A percentile compares a stretch with the other conserved stretches of the same genome.
phyloP scores from a whole-genome alignment of 768 basidiomycete genomes.

The Rhodosporidiobolus sp. region DNA sequence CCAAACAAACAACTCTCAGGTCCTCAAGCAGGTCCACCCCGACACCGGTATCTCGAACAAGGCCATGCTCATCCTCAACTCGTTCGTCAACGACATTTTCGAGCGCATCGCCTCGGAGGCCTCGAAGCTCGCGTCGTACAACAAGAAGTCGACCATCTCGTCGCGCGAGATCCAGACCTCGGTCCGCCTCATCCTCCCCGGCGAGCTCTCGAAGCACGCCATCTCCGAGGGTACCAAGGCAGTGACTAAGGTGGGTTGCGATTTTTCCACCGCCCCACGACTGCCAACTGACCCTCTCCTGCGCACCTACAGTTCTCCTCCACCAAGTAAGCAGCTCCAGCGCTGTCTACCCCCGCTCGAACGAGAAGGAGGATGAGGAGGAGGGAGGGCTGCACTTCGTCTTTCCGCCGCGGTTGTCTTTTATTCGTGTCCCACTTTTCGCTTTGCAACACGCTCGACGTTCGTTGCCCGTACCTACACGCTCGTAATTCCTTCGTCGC shows the following conservation, averaged over 20 bases:
- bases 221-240: slow-evolving; percentile 90
- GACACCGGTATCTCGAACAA: slow-evolving; percentile 99
- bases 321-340: background rate
- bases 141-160: slow-evolving; percentile 97
- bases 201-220: slow-evolving; percentile 89
- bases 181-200: slow-evolving; percentile 92
- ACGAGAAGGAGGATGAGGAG: background rate
- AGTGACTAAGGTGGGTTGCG: too few species aligned
- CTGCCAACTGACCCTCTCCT: too few species aligned
- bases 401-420: background rate
- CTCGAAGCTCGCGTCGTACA: slow-evolving; percentile 83
- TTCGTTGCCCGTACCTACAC: too few species aligned
- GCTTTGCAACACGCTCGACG: too few species aligned
- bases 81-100: slow-evolving; percentile 90
- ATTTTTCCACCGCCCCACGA: too few species aligned
- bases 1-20: background rate
- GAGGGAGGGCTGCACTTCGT: background rate
- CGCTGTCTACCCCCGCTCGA: background rate
- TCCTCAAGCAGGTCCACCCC: slow-evolving; percentile 95
- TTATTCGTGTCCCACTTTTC: too few species aligned
- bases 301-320: too few species aligned
- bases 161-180: slow-evolving; percentile 90
- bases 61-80: slow-evolving; percentile 86
- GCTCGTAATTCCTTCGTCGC: too few species aligned
- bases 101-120: slow-evolving; percentile 69